phyloP scores from a whole-genome alignment of 2,329 filamentous ascomycete genomes.

The Dactylonectria estremocensis region DNA sequence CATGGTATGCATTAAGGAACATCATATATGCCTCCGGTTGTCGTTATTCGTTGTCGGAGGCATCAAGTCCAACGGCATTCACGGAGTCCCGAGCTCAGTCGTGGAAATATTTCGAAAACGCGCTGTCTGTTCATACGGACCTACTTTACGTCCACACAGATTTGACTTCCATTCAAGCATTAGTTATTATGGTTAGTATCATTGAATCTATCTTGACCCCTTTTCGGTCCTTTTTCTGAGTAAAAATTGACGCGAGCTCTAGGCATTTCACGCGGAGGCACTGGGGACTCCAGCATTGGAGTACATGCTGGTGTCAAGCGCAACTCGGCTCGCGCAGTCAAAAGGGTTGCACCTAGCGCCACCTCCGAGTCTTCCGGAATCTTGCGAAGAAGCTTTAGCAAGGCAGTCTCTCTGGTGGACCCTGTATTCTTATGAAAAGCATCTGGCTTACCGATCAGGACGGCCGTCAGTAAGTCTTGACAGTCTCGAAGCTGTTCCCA shows the following conservation, averaged over 20 bases:
- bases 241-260: background rate
- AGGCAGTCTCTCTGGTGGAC: conserved; percentile 19
- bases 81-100: conserved; percentile 5
- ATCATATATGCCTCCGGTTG: conserved; percentile 13
- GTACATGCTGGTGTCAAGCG: conserved; percentile 14
- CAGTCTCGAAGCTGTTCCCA: background rate
- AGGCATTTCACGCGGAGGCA: conserved; percentile 17
- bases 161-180: conserved; percentile 3
- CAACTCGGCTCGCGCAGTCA: conserved; percentile 12
- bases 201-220: background rate
- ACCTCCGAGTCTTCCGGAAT: background rate
- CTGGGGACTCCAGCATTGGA: conserved; percentile 11
- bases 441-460: conserved; percentile 8
- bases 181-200: conserved; percentile 10
- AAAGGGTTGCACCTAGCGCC: conserved; percentile 5
- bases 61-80: background rate
- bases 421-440: conserved; percentile 19
- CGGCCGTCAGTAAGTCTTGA: conserved; percentile 7
- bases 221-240: background rate
- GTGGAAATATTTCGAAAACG: conserved; percentile 20
- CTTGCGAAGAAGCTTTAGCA: background rate
- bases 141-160: conserved; percentile 7
- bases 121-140: conserved; percentile 15
- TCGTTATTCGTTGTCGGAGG: background rate
- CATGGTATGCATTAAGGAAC: conserved; percentile 20